Evolutionary conservation across 495 filamentous ascomycete genomes (phyloP).

Genomic region (Staphylotrichum longicolle): DNA sequence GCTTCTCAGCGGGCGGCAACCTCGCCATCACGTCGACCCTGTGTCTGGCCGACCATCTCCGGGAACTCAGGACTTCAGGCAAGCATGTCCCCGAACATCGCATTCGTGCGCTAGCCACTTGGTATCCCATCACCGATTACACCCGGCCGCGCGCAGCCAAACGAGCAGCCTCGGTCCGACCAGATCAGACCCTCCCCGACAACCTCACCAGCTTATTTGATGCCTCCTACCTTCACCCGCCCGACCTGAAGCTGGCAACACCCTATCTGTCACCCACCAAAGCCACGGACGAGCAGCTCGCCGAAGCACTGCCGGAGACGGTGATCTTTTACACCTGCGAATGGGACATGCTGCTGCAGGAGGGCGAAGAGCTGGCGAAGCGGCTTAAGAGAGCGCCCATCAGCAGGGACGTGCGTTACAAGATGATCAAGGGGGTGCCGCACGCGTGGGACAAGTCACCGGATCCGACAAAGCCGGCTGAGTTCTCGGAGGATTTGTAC

Average conservation of each 20-base stretch:
- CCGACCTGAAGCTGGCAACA: constrained; percentile 33
- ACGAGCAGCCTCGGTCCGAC: constrained; percentile 58
- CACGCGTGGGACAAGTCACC: constrained; percentile 90
- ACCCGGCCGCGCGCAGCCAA: constrained; percentile 69
- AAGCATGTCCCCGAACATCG: constrained; percentile 29
- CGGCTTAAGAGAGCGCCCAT: constrained; percentile 55
- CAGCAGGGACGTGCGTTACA: constrained; percentile 65
- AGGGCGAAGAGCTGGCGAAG: constrained; percentile 67
- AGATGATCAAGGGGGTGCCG: constrained; percentile 66
- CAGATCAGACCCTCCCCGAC: constrained; percentile 69
- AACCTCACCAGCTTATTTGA: constrained; percentile 86
- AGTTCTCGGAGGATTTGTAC: constrained; percentile 40
- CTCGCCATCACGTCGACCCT: constrained; percentile 78
- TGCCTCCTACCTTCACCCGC: constrained; percentile 68
- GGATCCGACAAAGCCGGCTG: constrained; percentile 64
- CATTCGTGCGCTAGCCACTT: constrained; percentile 56
- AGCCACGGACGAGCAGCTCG: constrained; percentile 41
- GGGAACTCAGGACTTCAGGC: constrained; percentile 3
- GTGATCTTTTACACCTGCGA: constrained; percentile 74
- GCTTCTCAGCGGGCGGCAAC: constrained; percentile 88
- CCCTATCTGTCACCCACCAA: constrained; percentile 42
- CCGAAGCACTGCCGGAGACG: constrained; percentile 48
- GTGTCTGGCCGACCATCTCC: constrained; percentile 50
- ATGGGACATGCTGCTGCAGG: constrained; percentile 84
- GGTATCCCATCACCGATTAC: constrained; percentile 86